These are phyloP conservation scores for Erysimum cheiri DNA, from an alignment of 441 rosid genomes.

Conservation along the genomic window DNA sequence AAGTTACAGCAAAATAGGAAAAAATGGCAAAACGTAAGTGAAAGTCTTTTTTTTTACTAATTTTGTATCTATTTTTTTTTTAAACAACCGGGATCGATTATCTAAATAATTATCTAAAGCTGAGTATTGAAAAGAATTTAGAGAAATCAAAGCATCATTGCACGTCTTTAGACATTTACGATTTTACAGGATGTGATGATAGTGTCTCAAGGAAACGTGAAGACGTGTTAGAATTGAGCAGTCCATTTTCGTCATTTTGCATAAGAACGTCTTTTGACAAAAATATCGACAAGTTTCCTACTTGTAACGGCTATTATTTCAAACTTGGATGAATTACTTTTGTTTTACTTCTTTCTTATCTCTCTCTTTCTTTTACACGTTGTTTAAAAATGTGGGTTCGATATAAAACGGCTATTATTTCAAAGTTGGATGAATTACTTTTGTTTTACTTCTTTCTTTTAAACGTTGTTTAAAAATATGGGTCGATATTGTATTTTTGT, in stretches of 20 bases:
- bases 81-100: not conserved
- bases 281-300: not conserved
- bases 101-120: conserved; percentile 5
- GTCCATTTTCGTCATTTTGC: not conserved
- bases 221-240: conserved; percentile 30
- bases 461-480: conserved; percentile 14
- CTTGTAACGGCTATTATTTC: conserved; percentile 42
- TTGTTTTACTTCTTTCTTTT: not conserved
- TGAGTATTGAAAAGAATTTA: not conserved
- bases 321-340: not conserved
- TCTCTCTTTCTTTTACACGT: not conserved
- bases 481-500: not conserved
- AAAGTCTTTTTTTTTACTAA: not conserved
- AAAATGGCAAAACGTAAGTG: not conserved
- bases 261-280: not conserved
- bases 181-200: not conserved
- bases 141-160: conserved; percentile 16
- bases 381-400: not conserved
- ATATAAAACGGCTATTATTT: conserved; percentile 35
- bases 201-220: conserved; percentile 21
- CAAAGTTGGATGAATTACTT: conserved; percentile 4
- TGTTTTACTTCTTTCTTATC: not conserved
- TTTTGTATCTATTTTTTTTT: not conserved
- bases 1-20: not conserved
- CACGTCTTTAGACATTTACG: conserved; percentile 37